These are phyloP conservation scores for Nannochloris sp. DNA, from an alignment of 139 green algal species.

Conservation along the genomic window DNA sequence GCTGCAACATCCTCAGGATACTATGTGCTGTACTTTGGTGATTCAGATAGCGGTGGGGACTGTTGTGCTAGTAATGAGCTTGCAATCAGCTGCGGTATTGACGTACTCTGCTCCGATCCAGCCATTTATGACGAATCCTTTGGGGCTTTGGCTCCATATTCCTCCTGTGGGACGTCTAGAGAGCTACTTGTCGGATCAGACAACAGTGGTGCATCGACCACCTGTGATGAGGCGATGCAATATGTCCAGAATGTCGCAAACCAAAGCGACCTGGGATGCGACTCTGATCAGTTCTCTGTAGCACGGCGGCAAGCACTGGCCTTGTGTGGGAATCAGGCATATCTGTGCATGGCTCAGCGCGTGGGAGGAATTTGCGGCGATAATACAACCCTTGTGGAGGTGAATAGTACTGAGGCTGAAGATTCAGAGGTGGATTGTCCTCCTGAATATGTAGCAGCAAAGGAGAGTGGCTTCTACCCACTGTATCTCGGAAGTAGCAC, in stretches of 20 bases:
- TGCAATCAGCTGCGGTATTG: background rate
- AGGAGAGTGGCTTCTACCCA: too few relatives aligned
- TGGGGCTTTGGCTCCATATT: background rate
- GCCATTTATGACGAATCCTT: background rate
- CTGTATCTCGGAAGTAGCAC: too few relatives aligned
- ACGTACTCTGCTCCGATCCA: background rate
- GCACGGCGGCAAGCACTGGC: background rate
- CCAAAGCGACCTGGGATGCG: background rate
- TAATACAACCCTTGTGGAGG: too few relatives aligned
- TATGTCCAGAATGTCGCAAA: background rate
- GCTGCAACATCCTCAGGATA: background rate
- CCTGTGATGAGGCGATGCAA: background rate
- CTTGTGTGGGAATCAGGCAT: background rate
- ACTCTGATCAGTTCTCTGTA: background rate
- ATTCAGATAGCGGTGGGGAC: background rate
- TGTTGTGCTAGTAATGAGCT: background rate
- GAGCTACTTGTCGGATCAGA: background rate
- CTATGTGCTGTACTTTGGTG: background rate
- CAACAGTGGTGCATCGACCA: background rate
- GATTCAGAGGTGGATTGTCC: too few relatives aligned
- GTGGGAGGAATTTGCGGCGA: too few relatives aligned
- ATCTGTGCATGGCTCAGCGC: background rate
- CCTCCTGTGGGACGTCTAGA: background rate
- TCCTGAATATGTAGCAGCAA: too few relatives aligned
- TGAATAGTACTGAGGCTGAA: too few relatives aligned